phyloP scores from a whole-genome alignment of 768 basidiomycete genomes.

The Trametes punicea region DNA sequence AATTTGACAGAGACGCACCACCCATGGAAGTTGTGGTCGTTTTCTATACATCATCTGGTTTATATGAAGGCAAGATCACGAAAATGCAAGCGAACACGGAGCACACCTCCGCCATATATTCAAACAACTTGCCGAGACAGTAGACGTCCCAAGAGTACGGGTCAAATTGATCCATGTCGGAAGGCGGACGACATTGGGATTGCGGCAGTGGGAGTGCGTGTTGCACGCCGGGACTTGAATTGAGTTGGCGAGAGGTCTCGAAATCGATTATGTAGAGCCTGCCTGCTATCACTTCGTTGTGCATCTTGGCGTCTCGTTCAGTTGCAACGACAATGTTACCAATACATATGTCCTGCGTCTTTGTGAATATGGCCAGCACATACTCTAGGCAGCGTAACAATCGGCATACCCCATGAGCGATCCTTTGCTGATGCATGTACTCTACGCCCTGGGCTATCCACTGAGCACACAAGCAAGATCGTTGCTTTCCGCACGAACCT shows the following conservation, averaged over 20 bases:
- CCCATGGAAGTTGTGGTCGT: not conserved
- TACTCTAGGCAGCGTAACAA: not conserved
- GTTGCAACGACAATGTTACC: not conserved
- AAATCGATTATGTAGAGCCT: slow-evolving; percentile 8
- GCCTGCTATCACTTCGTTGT: not conserved
- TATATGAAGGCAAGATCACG: no score
- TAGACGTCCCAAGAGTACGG: slow-evolving; percentile 5
- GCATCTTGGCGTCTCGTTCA: not conserved
- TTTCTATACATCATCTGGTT: not conserved
- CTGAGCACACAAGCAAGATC: no score
- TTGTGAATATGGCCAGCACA: not conserved
- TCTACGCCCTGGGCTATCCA: not conserved
- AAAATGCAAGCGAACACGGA: no score
- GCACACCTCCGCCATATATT: not conserved
- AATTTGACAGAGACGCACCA: not conserved
- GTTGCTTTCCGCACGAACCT: no score
- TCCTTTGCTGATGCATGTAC: not conserved
- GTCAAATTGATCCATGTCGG: not conserved
- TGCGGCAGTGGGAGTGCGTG: not conserved
- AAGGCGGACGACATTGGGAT: not conserved
- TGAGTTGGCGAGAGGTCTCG: not conserved
- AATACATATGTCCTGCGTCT: not conserved
- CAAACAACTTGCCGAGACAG: not conserved
- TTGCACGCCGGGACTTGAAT: not conserved
- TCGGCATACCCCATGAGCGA: not conserved